phyloP scores from a whole-genome alignment of 768 basidiomycete species.

The Rhodotorula babjevae region DNA sequence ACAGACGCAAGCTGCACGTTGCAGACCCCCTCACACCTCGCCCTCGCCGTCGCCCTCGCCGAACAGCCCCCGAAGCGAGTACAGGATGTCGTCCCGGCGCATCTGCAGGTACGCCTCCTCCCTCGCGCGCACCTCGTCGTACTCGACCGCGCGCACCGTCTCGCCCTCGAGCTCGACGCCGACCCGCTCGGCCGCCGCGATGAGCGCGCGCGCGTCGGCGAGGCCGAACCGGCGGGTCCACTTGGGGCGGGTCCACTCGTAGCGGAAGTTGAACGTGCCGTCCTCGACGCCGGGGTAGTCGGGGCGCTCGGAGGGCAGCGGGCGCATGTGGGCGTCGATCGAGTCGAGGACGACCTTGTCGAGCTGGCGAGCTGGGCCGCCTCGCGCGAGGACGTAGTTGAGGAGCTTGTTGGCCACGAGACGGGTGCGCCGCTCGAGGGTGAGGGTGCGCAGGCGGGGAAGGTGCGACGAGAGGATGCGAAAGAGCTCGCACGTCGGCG shows the following conservation, averaged over 20 bases:
- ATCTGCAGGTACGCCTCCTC: constrained; percentile 5
- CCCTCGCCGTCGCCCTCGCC: not conserved
- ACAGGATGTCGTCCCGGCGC: not conserved
- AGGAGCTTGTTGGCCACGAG: not conserved
- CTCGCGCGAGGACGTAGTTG: not conserved
- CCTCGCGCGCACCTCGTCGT: not conserved
- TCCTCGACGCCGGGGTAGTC: not conserved
- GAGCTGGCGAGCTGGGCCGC: not conserved
- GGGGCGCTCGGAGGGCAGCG: not conserved
- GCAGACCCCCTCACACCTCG: not conserved
- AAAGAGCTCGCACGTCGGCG: not conserved
- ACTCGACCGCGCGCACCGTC: not conserved
- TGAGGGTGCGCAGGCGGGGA: not conserved
- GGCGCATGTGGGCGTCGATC: not conserved
- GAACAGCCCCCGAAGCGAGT: not conserved
- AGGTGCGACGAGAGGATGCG: not conserved
- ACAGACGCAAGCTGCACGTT: too few species aligned
- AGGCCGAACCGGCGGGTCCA: not conserved
- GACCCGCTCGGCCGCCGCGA: not conserved
- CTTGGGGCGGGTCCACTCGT: not conserved
- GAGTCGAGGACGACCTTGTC: not conserved
- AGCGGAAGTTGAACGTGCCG: not conserved
- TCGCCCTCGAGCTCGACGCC: not conserved
- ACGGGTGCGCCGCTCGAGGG: too few species aligned
- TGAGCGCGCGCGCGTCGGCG: constrained; percentile 1